Conservation (phyloP, 164 flowering plant genomes). For the Saururus chinensis region DNA sequence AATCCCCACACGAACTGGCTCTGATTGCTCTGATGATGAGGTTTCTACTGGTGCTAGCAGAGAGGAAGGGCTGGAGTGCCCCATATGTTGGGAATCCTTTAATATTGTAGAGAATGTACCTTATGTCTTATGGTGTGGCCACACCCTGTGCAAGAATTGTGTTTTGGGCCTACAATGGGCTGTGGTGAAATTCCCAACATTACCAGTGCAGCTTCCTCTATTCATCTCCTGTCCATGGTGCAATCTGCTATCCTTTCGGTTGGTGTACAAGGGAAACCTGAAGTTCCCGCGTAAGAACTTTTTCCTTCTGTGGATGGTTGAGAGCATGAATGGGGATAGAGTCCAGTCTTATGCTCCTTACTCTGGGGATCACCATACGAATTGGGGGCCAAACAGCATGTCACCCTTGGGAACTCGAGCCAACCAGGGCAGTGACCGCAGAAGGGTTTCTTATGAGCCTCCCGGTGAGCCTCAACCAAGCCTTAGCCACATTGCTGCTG, state of each 20-base stretch:
- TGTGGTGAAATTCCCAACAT: constrained; percentile 62
- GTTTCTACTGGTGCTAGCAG: constrained; percentile 38
- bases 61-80: constrained; percentile 88
- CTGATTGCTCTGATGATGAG: constrained; percentile 79
- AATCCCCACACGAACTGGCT: constrained; percentile 21
- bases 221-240: constrained; percentile 97
- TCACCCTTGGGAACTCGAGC: constrained; percentile 15
- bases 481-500: constrained; percentile 8
- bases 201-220: constrained; percentile 82
- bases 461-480: constrained; percentile 20
- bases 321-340: constrained; percentile 85
- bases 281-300: constrained; percentile 84
- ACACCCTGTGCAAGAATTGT: constrained; percentile 86
- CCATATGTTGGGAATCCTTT: constrained; percentile 93
- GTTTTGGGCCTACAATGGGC: constrained; percentile 81
- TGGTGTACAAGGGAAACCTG: constrained; percentile 64
- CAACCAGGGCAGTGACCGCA: constrained; percentile 11
- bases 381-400: constrained; percentile 26
- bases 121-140: constrained; percentile 97
- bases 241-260: constrained; percentile 60
- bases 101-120: constrained; percentile 96
- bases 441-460: constrained; percentile 22
- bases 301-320: constrained; percentile 93
- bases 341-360: constrained; percentile 27
- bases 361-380: constrained; percentile 31